These are phyloP conservation scores for Crithidia fasciculata DNA, from an alignment of 208 protist species.

Conservation along the genomic window DNA sequence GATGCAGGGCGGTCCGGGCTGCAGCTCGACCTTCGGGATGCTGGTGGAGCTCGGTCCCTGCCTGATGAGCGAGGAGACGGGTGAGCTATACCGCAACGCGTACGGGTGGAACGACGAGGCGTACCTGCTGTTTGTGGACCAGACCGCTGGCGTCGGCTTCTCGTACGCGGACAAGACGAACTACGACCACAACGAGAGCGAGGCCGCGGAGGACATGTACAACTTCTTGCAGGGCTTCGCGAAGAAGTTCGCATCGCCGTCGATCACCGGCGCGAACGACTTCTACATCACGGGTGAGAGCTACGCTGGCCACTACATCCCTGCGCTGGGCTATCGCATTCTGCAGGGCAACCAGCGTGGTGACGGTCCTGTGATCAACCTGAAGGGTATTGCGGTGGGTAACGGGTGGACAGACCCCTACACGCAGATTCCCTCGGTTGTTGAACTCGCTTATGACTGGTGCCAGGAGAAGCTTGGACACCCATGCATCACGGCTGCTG, in stretches of 20 bases:
- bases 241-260: conserved; percentile 40
- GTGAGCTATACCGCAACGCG: conserved; percentile 56
- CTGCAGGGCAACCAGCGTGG: conserved; percentile 15
- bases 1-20: conserved; percentile 94
- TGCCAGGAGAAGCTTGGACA: conserved; percentile 43
- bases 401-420: conserved; percentile 88
- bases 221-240: conserved; percentile 84
- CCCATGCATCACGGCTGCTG: conserved; percentile 44
- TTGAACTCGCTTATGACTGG: conserved; percentile 61
- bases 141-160: conserved; percentile 92
- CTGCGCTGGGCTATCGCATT: conserved; percentile 49
- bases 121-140: conserved; percentile 92
- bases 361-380: conserved; percentile 34
- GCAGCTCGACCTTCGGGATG: conserved; percentile 72
- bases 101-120: conserved; percentile 86
- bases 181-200: conserved; percentile 69
- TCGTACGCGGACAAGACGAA: conserved; percentile 61
- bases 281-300: conserved; percentile 89
- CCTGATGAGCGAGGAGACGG: conserved; percentile 55
- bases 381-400: conserved; percentile 77
- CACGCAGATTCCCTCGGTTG: conserved; percentile 72
- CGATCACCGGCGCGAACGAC: conserved; percentile 62
- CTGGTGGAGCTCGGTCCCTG: conserved; percentile 86
- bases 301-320: conserved; percentile 86
- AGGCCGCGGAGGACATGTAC: conserved; percentile 91